Evolutionary conservation across 768 basidiomycete genomes (phyloP), one percentile per base, ranked within the genome.

Genomic region (Trametes maxima): DNA sequence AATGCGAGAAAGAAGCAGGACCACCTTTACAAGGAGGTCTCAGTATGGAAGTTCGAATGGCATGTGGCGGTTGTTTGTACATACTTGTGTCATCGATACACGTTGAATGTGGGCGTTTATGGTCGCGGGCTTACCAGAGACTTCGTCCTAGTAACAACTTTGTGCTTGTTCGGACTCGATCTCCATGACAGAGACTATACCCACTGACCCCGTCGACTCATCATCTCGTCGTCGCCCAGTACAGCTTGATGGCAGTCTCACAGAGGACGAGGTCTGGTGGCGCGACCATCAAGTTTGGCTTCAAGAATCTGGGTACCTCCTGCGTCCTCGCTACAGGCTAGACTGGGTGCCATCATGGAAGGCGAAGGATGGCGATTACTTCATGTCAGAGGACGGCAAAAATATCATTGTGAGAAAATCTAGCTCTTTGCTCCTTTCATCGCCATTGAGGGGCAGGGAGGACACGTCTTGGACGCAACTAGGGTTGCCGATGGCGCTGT

Each of bases 351-450:
- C 52, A 19, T 49, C 52, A 12, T 49, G 65, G 5, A 74, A 72
- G 47, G 71, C 72, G 45, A 66, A 66, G 42, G 63, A 63, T 1
- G 67, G 65, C 3, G 40, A 69, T 6, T 49, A 63, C 17, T 71
- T 70, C 0, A 52, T 69, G 12, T 42, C 71, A 3, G 46, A 63
- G 17, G 64, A 64, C 21, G 56, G 66, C 1, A n/a, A 37, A 43
- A 60, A 57, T 40, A 25, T 24, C 28, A 14, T 24, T 3, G 45
- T 46, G 22, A 13, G 28, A 33, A 57, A 8, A 64, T 65, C 19
- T 43, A 66, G 43, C 63, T 68, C 56, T 44, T 60, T 62, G 64
- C 67, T 22, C 49, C 66, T 7, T 43, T 7, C 10, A 53, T 24
- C 22, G 22, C 22, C 22, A 46, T 22, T 13, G 1, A 4, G 13